Percentiles rank a stretch among this genome's conserved stretches.
These are phyloP conservation scores for Coemansia sp. DNA, from an alignment of 192 early-diverging fungal genomes.

Conservation along the genomic window DNA sequence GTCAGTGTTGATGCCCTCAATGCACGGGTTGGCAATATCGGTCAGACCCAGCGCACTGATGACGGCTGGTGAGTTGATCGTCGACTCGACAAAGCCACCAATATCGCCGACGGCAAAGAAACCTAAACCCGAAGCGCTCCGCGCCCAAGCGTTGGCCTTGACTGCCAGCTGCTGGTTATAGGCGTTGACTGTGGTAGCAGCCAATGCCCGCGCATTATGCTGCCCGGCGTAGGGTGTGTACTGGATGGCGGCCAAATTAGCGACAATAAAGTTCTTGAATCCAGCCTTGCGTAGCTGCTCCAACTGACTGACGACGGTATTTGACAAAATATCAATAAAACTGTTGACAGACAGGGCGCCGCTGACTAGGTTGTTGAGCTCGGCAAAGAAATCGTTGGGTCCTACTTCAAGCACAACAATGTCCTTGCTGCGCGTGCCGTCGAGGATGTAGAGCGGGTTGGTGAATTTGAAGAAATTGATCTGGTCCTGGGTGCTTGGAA, in stretches of 20 bases:
- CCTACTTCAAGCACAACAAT: slow-evolving; percentile 37
- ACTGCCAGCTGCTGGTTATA: slow-evolving; percentile 31
- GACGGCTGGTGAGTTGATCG: slow-evolving; percentile 20
- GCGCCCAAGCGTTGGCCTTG: slow-evolving; percentile 34
- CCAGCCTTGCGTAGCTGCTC: slow-evolving; percentile 39
- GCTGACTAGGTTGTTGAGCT: slow-evolving; percentile 25
- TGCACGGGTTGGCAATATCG: slow-evolving; percentile 36
- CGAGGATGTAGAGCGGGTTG: slow-evolving; percentile 21
- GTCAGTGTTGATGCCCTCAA: slow-evolving; percentile 43
- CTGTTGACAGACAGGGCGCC: slow-evolving; percentile 16
- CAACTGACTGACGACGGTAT: slow-evolving; percentile 29
- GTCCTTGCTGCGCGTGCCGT: slow-evolving; percentile 20
- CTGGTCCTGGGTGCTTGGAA: slow-evolving; percentile 44
- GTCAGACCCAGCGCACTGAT: slow-evolving; percentile 33
- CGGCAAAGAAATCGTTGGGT: slow-evolving; percentile 38
- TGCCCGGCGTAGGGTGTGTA: slow-evolving; percentile 32
- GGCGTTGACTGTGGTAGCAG: slow-evolving; percentile 27
- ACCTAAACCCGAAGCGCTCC: slow-evolving; percentile 17
- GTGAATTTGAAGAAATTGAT: slow-evolving; percentile 39
- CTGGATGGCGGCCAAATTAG: slow-evolving; percentile 40
- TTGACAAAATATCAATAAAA: slow-evolving; percentile 29
- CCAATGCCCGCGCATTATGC: slow-evolving; percentile 16
- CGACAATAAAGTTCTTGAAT: slow-evolving; percentile 46
- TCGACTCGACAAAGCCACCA: slow-evolving; percentile 43
- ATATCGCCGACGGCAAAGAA: slow-evolving; percentile 33